Conservation (phyloP, 805 yeast genomes). For the Candida adriatica region DNA sequence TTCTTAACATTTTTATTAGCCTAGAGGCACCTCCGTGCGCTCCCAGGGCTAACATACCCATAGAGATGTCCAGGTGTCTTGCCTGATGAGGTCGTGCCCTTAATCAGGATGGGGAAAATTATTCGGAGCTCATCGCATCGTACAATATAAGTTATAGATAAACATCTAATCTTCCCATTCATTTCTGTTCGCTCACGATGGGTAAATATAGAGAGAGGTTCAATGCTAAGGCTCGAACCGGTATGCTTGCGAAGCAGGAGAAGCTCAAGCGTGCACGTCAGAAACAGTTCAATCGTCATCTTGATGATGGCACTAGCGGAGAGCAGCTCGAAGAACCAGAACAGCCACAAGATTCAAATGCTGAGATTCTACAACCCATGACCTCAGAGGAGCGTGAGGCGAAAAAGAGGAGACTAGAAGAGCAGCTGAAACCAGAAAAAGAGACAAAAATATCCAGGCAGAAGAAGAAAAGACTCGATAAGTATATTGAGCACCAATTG, state of each 20-base stretch:
- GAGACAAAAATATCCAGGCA: slow-evolving; percentile 65
- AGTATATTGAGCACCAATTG: slow-evolving; percentile 86
- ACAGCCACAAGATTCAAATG: slow-evolving; percentile 41
- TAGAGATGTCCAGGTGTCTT: too few species aligned
- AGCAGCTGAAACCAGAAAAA: slow-evolving; percentile 48
- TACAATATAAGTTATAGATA: too few species aligned
- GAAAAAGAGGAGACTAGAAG: slow-evolving; percentile 59
- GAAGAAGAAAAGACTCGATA: slow-evolving; percentile 76
- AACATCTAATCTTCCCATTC: too few species aligned
- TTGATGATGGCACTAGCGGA: slow-evolving; percentile 32
- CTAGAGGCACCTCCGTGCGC: too few species aligned
- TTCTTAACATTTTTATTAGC: too few species aligned
- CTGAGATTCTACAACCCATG: slow-evolving; percentile 56
- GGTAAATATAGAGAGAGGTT: slow-evolving; percentile 76
- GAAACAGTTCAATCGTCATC: slow-evolving; percentile 53
- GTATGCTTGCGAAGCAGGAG: slow-evolving; percentile 75
- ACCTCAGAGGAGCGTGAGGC: slow-evolving; percentile 55
- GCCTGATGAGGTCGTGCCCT: too few species aligned
- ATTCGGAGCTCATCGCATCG: too few species aligned
- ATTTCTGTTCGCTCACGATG: too few species aligned
- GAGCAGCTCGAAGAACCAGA: slow-evolving; percentile 15
- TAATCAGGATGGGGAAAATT: too few species aligned
- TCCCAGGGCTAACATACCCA: too few species aligned
- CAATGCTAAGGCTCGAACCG: slow-evolving; percentile 81
- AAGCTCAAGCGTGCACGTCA: slow-evolving; percentile 61